Conservation (phyloP, 139 green algal species). For the Chlamydomonas eustigma region DNA sequence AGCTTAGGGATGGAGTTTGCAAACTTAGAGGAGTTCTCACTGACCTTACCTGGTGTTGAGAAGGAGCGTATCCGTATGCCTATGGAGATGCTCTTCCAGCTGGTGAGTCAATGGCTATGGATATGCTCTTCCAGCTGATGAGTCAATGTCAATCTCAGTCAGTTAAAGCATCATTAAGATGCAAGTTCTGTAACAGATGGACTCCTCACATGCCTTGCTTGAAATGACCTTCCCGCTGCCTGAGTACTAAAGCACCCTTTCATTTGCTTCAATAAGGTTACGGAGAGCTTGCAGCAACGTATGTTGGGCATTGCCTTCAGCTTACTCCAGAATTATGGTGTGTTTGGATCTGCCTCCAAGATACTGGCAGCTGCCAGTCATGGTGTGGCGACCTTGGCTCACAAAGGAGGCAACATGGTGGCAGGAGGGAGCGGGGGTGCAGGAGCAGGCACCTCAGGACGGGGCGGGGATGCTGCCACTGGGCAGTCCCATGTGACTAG, state of each 20-base stretch:
- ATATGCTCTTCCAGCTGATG: too few species aligned
- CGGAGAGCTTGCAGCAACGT: slow-evolving; percentile 23
- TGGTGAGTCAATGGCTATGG: too few species aligned
- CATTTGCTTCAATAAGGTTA: background rate
- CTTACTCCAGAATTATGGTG: slow-evolving; percentile 38
- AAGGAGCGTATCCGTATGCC: background rate
- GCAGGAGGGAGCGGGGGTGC: too few species aligned
- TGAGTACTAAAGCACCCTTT: too few species aligned
- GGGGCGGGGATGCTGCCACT: slow-evolving; percentile 51
- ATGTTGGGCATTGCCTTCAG: slow-evolving; percentile 35
- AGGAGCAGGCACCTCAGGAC: background rate
- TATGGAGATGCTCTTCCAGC: background rate
- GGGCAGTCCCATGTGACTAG: background rate
- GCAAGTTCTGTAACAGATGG: too few species aligned
- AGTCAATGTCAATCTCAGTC: too few species aligned
- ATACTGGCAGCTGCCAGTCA: slow-evolving; percentile 17
- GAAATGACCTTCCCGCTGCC: too few species aligned
- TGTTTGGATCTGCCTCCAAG: slow-evolving; percentile 37
- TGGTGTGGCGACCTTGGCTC: slow-evolving; percentile 9
- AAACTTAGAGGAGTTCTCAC: slow-evolving; percentile 55
- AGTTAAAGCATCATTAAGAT: too few species aligned
- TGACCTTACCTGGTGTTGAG: slow-evolving; percentile 9
- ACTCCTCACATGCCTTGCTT: too few species aligned
- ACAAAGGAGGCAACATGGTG: background rate
- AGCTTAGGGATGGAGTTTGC: slow-evolving; percentile 66